Percentiles rank a stretch among this genome's conserved stretches.
Conservation (phyloP, 2,329 filamentous ascomycete species). For the Aspergillus luchuensis region DNA sequence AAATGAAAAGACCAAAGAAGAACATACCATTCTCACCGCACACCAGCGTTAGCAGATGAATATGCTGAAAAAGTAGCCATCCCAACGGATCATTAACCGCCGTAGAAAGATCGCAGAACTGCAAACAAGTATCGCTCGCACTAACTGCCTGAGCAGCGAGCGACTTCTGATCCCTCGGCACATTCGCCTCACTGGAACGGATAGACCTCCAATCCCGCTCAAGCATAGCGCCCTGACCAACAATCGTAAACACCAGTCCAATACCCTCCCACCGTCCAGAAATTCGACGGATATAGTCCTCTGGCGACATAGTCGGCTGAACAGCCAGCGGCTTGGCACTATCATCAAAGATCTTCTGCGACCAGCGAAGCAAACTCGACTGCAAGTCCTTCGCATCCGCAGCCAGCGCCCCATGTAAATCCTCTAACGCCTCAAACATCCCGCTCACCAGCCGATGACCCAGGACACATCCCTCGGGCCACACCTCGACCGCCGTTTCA, state of each 20-base stretch:
- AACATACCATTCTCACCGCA: slow-evolving; percentile 27
- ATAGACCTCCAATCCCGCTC: slow-evolving; percentile 10
- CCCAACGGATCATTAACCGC: slow-evolving; percentile 28
- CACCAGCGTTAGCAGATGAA: slow-evolving; percentile 22
- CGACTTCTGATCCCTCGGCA: slow-evolving; percentile 15
- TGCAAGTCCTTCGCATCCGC: slow-evolving; percentile 4
- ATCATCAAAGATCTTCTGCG: slow-evolving; percentile 25
- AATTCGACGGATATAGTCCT: slow-evolving; percentile 20
- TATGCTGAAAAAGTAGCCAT: slow-evolving; percentile 32
- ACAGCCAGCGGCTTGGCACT: slow-evolving; percentile 17
- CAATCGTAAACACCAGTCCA: slow-evolving; percentile 24
- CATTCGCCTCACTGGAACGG: slow-evolving; percentile 7
- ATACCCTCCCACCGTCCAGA: slow-evolving; percentile 28
- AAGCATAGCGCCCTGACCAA: slow-evolving; percentile 20
- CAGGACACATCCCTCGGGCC: slow-evolving; percentile 24
- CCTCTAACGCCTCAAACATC: slow-evolving; percentile 22
- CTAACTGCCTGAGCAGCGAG: slow-evolving; percentile 15
- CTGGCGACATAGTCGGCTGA: slow-evolving; percentile 21
- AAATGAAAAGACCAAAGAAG: neutral
- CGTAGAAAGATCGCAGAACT: slow-evolving; percentile 28
- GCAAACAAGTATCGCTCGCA: slow-evolving; percentile 34
- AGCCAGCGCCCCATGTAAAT: slow-evolving; percentile 18
- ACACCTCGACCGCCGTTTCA: slow-evolving; percentile 19
- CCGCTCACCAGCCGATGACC: slow-evolving; percentile 22
- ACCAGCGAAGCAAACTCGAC: slow-evolving; percentile 15